Conservation (phyloP, 306 rosid genomes). For the Prunus armeniaca region DNA sequence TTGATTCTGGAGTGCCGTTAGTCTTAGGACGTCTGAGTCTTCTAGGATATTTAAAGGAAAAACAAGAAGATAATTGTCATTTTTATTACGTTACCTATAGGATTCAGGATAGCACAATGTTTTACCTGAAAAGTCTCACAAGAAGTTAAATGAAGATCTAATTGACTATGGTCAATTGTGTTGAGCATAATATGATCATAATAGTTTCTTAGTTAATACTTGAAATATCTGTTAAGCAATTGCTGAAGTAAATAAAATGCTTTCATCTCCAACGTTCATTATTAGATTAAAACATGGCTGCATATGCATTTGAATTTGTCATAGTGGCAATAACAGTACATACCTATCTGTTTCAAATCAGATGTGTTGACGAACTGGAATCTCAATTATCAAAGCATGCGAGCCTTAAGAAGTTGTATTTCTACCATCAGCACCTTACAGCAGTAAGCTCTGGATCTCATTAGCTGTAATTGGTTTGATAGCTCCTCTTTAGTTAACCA, state of each 20-base stretch:
- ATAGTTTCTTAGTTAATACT: neutral
- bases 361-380: conserved; percentile 96
- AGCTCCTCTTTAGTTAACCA: conserved; percentile 3
- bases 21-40: neutral
- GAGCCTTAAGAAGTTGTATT: conserved; percentile 86
- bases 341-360: conserved; percentile 30
- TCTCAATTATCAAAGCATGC: conserved; percentile 87
- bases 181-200: neutral
- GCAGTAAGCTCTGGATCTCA: conserved; percentile 55
- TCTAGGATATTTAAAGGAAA: neutral
- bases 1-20: neutral
- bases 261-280: conserved; percentile 3
- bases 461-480: conserved; percentile 13
- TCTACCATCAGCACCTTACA: conserved; percentile 94
- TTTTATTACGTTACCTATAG: neutral
- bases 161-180: neutral
- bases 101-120: neutral
- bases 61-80: neutral
- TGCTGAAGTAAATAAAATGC: neutral
- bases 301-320: neutral
- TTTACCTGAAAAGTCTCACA: neutral
- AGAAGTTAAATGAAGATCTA: neutral
- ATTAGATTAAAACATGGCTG: neutral
- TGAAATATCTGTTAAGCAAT: neutral
- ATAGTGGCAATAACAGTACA: conserved; percentile 10